Evolutionary conservation across 306 rosid species (phyloP).

Genomic region (Pyrus bretschneideri): DNA sequence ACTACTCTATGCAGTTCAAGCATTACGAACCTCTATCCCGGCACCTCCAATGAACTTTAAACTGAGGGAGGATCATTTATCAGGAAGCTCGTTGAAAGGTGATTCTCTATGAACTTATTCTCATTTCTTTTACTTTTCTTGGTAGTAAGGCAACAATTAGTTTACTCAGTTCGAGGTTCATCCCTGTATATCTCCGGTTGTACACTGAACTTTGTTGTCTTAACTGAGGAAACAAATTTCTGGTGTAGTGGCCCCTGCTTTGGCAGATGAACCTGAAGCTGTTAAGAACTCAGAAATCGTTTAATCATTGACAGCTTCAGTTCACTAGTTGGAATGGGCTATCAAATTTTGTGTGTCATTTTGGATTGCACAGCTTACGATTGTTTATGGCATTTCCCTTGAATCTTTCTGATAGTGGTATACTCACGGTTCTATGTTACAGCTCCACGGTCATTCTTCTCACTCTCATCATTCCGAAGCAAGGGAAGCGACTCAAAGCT

Average conservation of each 20-base stretch:
- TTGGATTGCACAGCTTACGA: neutral
- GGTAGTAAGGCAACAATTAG: conserved; percentile 10
- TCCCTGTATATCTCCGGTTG: neutral
- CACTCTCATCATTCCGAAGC: conserved; percentile 91
- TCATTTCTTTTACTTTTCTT: neutral
- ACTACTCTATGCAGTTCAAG: conserved; percentile 54
- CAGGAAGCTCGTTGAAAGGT: conserved; percentile 98
- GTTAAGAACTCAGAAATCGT: neutral
- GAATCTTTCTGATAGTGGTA: conserved; percentile 14
- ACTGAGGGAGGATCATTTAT: conserved; percentile 81
- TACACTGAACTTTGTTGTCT: neutral
- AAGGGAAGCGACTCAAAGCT: conserved; percentile 86
- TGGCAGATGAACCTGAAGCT: conserved; percentile 9
- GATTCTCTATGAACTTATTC: conserved; percentile 1
- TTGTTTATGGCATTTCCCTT: neutral
- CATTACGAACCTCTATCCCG: conserved; percentile 85
- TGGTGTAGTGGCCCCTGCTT: neutral
- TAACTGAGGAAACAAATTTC: neutral
- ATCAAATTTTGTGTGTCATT: conserved; percentile 10
- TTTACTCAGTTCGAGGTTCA: neutral
- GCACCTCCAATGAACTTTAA: conserved; percentile 87
- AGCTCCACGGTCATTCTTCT: conserved; percentile 95
- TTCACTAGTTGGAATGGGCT: conserved; percentile 5
- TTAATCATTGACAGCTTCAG: conserved; percentile 1
- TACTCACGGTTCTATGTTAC: conserved; percentile 28